Evolutionary conservation across 2,329 filamentous ascomycete species (phyloP), one percentile per base, ranked within the genome.

Genomic region (Trichophyton schoenleinii): DNA sequence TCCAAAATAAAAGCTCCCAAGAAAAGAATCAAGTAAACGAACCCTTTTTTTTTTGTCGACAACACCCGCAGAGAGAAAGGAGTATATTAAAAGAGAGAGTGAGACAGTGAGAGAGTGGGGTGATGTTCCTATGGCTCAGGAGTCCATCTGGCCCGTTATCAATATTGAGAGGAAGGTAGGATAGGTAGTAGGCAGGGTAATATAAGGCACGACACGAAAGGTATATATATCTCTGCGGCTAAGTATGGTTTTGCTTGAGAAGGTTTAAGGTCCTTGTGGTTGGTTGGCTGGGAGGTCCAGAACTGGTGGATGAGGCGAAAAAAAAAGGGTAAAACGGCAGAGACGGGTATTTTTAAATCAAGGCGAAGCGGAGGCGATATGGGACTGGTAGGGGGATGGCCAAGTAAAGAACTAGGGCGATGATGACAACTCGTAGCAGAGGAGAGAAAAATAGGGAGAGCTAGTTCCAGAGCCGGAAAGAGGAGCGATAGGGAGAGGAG

Each of bases 101-200:
- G 25, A 41, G 31, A n/a, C n/a, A 18, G 34, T 38, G 34, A 31
- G 28, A 31, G 28, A 31, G 15, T 3, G 38, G 38, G 41, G n/a
- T 15, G 41, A 44, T n/a, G 25, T 38, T 36, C 28, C 22, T 31
- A 57, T 18, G 28, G 28, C 53, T 58, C 49, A 22, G 31, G 28
- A 42, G 55, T 58, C 55, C 55, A 58, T 58, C 18, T 58, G 31
- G 55, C 55, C 53, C 20, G 31, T 58, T 53, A 31, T 58, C 38
- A 28, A 31, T n/a, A 22, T 41, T 58, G 55, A 13, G 28, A 22
- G 55, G 55, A 25, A 38, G 38, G 55, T 18, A 58, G 38, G 55
- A 41, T 58, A 58, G 9, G 34, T 38, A 38, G 34, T 3, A 38
- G 34, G 55, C 34, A 58, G 38, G 31, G 38, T 58, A 42, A 41